Conservation (phyloP, 75 land plant genomes). For the Ceratopteris richardii region DNA sequence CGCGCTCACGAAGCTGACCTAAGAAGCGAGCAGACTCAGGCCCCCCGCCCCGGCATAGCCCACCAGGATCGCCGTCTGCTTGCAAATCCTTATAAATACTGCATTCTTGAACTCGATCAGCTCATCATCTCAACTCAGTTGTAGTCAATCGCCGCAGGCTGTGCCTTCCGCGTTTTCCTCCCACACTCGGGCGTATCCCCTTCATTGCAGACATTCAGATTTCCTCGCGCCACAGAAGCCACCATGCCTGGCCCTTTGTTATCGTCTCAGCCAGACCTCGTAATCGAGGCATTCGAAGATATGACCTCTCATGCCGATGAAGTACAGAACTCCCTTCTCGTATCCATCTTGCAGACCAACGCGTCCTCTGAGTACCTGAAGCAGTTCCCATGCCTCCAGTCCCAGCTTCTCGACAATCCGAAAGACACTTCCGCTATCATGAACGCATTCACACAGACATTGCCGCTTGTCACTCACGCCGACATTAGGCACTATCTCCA, state of each 20-base stretch:
- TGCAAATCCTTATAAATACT: too few species aligned
- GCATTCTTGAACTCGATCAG: too few species aligned
- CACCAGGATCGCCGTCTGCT: too few species aligned
- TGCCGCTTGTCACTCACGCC: conserved; percentile 11
- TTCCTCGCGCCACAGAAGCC: too few species aligned
- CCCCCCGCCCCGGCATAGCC: too few species aligned
- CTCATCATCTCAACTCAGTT: too few species aligned
- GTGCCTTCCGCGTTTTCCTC: too few species aligned
- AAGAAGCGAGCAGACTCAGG: too few species aligned
- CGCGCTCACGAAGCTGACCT: too few species aligned
- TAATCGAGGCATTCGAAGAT: not conserved
- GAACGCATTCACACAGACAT: not conserved
- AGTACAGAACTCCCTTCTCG: not conserved
- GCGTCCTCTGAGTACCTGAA: not conserved
- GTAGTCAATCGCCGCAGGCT: too few species aligned
- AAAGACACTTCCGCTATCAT: not conserved
- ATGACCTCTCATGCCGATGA: not conserved
- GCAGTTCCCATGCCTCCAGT: not conserved
- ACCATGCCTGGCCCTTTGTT: not conserved
- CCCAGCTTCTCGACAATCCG: not conserved
- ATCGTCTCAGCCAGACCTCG: not conserved
- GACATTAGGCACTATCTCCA: conserved; percentile 12
- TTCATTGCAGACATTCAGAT: too few species aligned
- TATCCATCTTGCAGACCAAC: not conserved
- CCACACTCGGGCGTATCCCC: too few species aligned